A percentile compares a stretch with the other conserved stretches of the same genome.
Conservation (phyloP, 2,329 filamentous ascomycete species). For the Pseudonectria buxi region DNA sequence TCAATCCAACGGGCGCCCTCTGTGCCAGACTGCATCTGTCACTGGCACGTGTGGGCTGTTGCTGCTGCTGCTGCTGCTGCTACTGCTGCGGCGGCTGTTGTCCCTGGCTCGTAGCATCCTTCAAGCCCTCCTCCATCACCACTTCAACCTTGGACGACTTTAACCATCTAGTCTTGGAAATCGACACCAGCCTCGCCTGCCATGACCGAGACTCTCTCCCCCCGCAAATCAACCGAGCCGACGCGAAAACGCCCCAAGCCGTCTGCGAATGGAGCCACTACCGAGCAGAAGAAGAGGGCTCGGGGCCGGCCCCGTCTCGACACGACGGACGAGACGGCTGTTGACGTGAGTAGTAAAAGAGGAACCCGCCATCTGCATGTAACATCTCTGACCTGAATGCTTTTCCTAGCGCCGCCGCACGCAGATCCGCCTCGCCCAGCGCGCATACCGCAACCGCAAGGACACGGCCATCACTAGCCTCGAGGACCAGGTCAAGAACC, state of each 20-base stretch:
- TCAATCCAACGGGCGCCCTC: too few relatives aligned
- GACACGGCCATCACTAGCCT: conserved; percentile 72
- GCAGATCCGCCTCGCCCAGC: conserved; percentile 79
- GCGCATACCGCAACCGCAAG: conserved; percentile 79
- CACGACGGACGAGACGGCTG: conserved; percentile 68
- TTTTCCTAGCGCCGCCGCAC: conserved; percentile 64
- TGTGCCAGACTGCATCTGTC: too few relatives aligned
- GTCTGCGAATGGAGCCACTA: conserved; percentile 26
- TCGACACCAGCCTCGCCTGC: too few relatives aligned
- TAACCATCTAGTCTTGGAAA: too few relatives aligned
- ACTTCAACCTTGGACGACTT: too few relatives aligned
- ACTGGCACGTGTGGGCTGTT: too few relatives aligned
- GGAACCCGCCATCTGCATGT: too few relatives aligned
- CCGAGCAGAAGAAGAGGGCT: conserved; percentile 50
- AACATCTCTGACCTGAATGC: conserved; percentile 4
- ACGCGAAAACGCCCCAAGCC: conserved; percentile 18
- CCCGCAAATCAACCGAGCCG: neutral
- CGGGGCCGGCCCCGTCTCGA: conserved; percentile 71
- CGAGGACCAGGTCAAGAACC: conserved; percentile 60
- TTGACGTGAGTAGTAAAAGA: conserved; percentile 71
- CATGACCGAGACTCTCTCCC: too few relatives aligned
- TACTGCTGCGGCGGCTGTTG: too few relatives aligned
- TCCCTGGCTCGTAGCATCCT: too few relatives aligned
- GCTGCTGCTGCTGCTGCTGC: too few relatives aligned
- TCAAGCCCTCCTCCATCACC: too few relatives aligned